phyloP scores from a whole-genome alignment of 1,139 yeast genomes.

The Saccharomyces hybrid region DNA sequence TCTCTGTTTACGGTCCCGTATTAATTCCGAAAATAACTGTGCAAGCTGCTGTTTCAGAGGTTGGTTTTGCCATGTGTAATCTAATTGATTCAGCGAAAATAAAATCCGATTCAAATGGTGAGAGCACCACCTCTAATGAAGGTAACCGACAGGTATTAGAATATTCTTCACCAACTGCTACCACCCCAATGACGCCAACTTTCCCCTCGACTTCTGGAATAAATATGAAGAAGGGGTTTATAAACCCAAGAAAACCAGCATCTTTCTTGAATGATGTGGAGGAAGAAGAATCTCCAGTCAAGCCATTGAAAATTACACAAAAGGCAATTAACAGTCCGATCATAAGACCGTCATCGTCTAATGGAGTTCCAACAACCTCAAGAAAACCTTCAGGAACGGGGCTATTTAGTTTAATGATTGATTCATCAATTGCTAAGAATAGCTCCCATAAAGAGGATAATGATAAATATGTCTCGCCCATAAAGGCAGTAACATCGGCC shows the following conservation, averaged over 20 bases:
- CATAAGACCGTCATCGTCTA: slow-evolving; percentile 10
- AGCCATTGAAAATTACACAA: slow-evolving; percentile 33
- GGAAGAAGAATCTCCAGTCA: slow-evolving; percentile 30
- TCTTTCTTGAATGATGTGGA: slow-evolving; percentile 6
- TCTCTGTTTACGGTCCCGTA: slow-evolving; percentile 42
- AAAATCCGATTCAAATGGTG: slow-evolving; percentile 11
- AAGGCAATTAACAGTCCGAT: slow-evolving; percentile 20
- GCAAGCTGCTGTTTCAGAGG: slow-evolving; percentile 72
- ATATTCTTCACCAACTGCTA: background rate
- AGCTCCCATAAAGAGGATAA: slow-evolving; percentile 1
- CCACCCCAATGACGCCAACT: slow-evolving; percentile 9
- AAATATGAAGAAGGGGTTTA: background rate
- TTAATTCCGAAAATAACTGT: slow-evolving; percentile 61
- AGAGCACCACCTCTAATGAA: background rate
- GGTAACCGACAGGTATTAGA: background rate
- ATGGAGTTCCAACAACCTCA: slow-evolving; percentile 4
- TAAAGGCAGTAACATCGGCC: background rate
- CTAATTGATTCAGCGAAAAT: slow-evolving; percentile 52
- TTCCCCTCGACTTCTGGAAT: slow-evolving; percentile 6
- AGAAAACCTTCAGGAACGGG: slow-evolving; percentile 30
- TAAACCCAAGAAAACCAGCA: slow-evolving; percentile 4
- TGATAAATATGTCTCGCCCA: background rate
- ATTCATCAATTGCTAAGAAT: slow-evolving; percentile 8
- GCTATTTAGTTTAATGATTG: slow-evolving; percentile 23
- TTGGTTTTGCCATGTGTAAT: slow-evolving; percentile 68